Percentiles rank a stretch among this genome's conserved stretches.
These are phyloP conservation scores for Phycomyces blakesleeanus DNA, from an alignment of 192 early-diverging fungal genomes.

Conservation along the genomic window DNA sequence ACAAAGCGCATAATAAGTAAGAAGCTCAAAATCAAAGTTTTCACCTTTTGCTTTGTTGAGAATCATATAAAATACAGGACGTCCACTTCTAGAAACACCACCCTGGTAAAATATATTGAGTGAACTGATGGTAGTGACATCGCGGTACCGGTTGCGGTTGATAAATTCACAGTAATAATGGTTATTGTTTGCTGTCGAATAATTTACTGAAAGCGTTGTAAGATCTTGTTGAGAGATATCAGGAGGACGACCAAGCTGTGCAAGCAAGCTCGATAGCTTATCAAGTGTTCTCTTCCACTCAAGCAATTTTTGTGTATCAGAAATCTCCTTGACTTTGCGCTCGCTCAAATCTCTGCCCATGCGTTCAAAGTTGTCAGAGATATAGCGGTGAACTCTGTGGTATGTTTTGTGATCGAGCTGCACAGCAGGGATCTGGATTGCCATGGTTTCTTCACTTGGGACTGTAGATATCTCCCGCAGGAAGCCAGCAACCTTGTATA, in stretches of 20 bases:
- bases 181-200: slow-evolving; percentile 15
- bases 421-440: not conserved
- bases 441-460: slow-evolving; percentile 4
- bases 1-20: slow-evolving; percentile 69
- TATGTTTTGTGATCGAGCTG: slow-evolving; percentile 15
- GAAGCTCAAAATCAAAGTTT: slow-evolving; percentile 75
- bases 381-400: slow-evolving; percentile 48
- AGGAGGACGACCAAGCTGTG: slow-evolving; percentile 78
- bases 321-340: slow-evolving; percentile 39
- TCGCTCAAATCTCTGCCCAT: slow-evolving; percentile 59
- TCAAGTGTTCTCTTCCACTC: slow-evolving; percentile 56
- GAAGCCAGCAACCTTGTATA: slow-evolving; percentile 71
- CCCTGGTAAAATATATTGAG: slow-evolving; percentile 76
- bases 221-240: slow-evolving; percentile 41
- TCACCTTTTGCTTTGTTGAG: slow-evolving; percentile 64
- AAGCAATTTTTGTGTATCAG: slow-evolving; percentile 13
- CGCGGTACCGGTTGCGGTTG: slow-evolving; percentile 57
- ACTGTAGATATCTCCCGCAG: slow-evolving; percentile 68
- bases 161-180: slow-evolving; percentile 61
- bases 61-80: slow-evolving; percentile 85
- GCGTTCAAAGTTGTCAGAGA: slow-evolving; percentile 65
- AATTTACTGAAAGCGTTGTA: slow-evolving; percentile 23
- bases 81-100: slow-evolving; percentile 58
- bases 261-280: slow-evolving; percentile 75
- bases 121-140: slow-evolving; percentile 53